Evolutionary conservation across 1,284 basidiomycete species (phyloP), one percentile per base, ranked within the genome.

Genomic region (Sanghuangporus weigelae): DNA sequence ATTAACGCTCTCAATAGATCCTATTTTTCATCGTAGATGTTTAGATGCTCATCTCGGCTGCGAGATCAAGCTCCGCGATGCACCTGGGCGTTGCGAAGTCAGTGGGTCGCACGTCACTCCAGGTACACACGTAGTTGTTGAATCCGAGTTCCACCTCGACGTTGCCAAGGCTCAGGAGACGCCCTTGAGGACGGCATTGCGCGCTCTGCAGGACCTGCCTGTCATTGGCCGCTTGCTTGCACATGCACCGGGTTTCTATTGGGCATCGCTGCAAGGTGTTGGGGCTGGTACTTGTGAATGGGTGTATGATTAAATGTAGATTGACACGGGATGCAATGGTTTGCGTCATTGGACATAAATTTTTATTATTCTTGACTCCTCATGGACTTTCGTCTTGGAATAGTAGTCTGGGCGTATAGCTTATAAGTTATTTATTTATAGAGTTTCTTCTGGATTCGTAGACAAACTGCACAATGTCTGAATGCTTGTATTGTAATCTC

Each of bases 231-330:
- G 68, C 2, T 26, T 69, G 12, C 39, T 69, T 31, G 59, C 67
- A 1, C 69, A 70, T 57, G 68, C 64, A 1, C 64, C 69, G 10
- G 69, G 68, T 14, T 66, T 63, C 39, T 70, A 70, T 51, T 70
- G 69, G 69, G 59, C 65, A 14, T 50, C 67, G 48, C 58, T 70
- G 40, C 65, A 65, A 42, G 66, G 55, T 11, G 63, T 66, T n/a
- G 49, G 53, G 4, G 57, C 59, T 31, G 69, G 69, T n/a, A 56
- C 57, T 8, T 68, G 66, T 50, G 67, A 68, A 56, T 70, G 69
- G 69, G 64, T 66, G 16, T 59, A 65, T 59, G 57, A 63, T 14
- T 67, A 54, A 63, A 54, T 7, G 48, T 31, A 3, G n/a, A 8
- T 7, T 51, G 3, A 31, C 4, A n/a, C n/a, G 26, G 26, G 26